Evolutionary conservation across 2,329 filamentous ascomycete genomes (phyloP).

Genomic region (Cercospora zeae-maydis): DNA sequence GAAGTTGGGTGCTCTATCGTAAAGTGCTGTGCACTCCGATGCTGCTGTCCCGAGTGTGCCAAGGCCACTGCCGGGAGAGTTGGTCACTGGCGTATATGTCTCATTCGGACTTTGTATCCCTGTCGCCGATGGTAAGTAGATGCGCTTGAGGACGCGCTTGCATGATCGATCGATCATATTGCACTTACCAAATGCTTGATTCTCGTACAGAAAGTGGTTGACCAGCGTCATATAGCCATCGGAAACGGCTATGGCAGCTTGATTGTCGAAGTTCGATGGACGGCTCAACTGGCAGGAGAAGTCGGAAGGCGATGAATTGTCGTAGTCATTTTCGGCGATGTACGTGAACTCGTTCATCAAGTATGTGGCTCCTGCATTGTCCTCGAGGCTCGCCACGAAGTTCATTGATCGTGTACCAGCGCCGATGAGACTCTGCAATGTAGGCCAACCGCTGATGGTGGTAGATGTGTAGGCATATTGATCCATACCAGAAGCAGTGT

Average conservation of each 20-base stretch:
- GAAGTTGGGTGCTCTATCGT: constrained; percentile 42
- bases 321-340: constrained; percentile 47
- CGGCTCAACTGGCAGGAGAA: constrained; percentile 22
- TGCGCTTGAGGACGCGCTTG: background rate
- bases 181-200: constrained; percentile 37
- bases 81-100: constrained; percentile 40
- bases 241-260: constrained; percentile 17
- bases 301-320: constrained; percentile 33
- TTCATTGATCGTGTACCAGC: constrained; percentile 52
- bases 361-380: constrained; percentile 68
- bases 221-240: constrained; percentile 44
- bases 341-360: constrained; percentile 56
- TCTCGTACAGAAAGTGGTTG: constrained; percentile 48
- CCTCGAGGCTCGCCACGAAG: constrained; percentile 75
- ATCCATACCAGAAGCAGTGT: constrained; percentile 51
- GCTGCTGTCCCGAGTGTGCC: constrained; percentile 47
- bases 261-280: constrained; percentile 19
- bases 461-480: constrained; percentile 43
- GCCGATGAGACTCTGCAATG: constrained; percentile 72
- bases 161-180: background rate
- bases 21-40: constrained; percentile 38
- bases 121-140: background rate
- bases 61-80: constrained; percentile 40
- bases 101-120: constrained; percentile 43
- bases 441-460: constrained; percentile 68